Evolutionary conservation across 163 green algal species (phyloP), one percentile per base, ranked within the genome.

Genomic region (Chlamydomonas reinhardtii): DNA sequence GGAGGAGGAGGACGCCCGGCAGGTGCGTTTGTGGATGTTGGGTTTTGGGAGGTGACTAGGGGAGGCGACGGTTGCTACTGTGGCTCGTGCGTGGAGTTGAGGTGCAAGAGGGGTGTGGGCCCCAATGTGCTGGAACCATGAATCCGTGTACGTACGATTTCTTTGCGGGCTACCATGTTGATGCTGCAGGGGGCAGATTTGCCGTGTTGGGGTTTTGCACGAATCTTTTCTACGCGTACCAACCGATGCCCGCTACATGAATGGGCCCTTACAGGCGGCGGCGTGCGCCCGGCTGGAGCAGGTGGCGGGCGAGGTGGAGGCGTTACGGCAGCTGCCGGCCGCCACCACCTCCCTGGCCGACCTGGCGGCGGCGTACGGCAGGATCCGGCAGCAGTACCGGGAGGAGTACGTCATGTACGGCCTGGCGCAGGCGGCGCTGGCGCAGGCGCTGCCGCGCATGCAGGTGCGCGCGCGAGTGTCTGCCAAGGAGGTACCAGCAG

Each of bases 391-490:
- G 29, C 20, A 71, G 27, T 97, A 94, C 87, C 83, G 89, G 0
- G 94, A 97, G 87, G 95, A 99, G 91, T 99, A 97, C 83, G 85
- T 93, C 22, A 91, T 97, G 90, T 98, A 98, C 89, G 94, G 94
- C 84, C 69, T 99, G 31, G 80, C 90, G 15, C 90, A 91, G 2
- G 87, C 93, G 20, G 96, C 95, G 29, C 86, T 98, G 56, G 89
- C 92, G 12, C 91, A 96, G 77, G 96, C 91, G 65, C 22, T 94
- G 74, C 92, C 91, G 22, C 76, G 77, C 43, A 84, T 98, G 80
- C 48, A 82, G 15, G 37, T 78, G 32, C 2, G 78, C 12, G n/a
- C 69, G 2, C 6, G 69, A 2, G 69, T 34, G 39, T n/a, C n/a
- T n/a, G n/a, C n/a, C n/a, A n/a, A n/a, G n/a, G n/a, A n/a, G n/a